These are phyloP conservation scores for Dioszegia hungarica DNA, from an alignment of 768 basidiomycete genomes.

Conservation along the genomic window DNA sequence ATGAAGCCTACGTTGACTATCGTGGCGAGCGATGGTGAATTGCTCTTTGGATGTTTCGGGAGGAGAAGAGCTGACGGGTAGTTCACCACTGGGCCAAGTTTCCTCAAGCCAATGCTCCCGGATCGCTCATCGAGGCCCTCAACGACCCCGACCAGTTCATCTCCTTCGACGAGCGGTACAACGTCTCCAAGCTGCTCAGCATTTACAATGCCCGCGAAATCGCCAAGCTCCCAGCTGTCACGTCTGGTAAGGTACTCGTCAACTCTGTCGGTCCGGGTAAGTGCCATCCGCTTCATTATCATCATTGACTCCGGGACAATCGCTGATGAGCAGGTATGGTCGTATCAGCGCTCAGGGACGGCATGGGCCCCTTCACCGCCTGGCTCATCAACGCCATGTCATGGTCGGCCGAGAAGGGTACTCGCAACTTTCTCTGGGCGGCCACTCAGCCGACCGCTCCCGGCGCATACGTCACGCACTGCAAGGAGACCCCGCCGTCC, in stretches of 20 bases:
- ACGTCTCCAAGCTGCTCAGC: slow-evolving; percentile 4
- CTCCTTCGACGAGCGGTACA: background rate
- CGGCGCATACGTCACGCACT: background rate
- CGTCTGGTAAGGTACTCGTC: background rate
- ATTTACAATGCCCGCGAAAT: background rate
- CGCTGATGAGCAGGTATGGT: background rate
- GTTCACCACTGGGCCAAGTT: slow-evolving; percentile 4
- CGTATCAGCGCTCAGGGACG: background rate
- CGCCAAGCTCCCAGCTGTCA: background rate
- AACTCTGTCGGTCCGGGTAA: slow-evolving; percentile 1
- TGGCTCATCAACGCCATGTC: background rate
- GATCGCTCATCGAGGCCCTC: background rate
- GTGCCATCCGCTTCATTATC: background rate
- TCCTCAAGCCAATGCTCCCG: background rate
- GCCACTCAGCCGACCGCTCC: background rate
- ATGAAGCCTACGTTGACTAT: background rate
- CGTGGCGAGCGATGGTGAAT: slow-evolving; percentile 5
- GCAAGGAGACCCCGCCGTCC: background rate
- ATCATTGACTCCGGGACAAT: too few species aligned
- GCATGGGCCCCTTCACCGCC: background rate
- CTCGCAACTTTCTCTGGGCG: background rate
- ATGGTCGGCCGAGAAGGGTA: slow-evolving; percentile 2
- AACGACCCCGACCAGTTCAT: background rate
- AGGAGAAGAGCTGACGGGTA: background rate
- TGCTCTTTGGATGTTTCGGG: background rate